phyloP scores from a whole-genome alignment of 108 stramenopile genomes.

The Skeletonema costatum region DNA sequence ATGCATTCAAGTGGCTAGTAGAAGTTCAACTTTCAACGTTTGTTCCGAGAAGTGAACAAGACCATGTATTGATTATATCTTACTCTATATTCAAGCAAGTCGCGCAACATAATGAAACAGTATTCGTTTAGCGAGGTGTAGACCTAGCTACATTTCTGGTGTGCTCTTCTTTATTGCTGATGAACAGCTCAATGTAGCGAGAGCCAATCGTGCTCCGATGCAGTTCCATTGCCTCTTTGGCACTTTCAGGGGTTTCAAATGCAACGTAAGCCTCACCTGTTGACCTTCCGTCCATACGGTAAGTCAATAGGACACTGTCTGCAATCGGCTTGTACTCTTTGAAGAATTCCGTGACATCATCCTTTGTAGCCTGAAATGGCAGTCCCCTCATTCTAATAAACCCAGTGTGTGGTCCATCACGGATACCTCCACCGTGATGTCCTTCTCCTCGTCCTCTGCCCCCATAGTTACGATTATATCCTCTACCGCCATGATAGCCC shows the following conservation, averaged over 20 bases:
- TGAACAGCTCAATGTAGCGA: constrained; percentile 95
- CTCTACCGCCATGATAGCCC: constrained; percentile 35
- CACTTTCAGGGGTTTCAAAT: constrained; percentile 80
- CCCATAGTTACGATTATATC: constrained; percentile 32
- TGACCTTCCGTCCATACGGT: constrained; percentile 90
- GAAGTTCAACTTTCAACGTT: too few relatives aligned
- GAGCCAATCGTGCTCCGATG: constrained; percentile 90
- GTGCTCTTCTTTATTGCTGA: constrained; percentile 94
- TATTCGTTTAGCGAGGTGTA: constrained; percentile 55
- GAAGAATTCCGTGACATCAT: constrained; percentile 92
- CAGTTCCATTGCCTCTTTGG: constrained; percentile 82
- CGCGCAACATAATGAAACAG: neutral
- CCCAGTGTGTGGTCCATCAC: constrained; percentile 91
- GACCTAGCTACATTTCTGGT: constrained; percentile 77
- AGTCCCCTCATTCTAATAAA: constrained; percentile 92
- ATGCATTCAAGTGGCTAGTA: too few relatives aligned
- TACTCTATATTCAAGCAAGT: neutral
- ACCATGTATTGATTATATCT: neutral
- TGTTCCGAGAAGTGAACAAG: too few relatives aligned
- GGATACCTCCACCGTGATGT: constrained; percentile 81
- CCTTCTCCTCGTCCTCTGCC: constrained; percentile 42
- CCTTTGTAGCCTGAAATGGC: constrained; percentile 88
- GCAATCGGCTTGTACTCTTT: constrained; percentile 75
- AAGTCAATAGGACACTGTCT: constrained; percentile 86
- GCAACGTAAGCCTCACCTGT: constrained; percentile 94